Percentiles rank a stretch among this genome's conserved stretches.
phyloP scores from a whole-genome alignment of 441 rosid genomes.

The Erysimum pusillum region DNA sequence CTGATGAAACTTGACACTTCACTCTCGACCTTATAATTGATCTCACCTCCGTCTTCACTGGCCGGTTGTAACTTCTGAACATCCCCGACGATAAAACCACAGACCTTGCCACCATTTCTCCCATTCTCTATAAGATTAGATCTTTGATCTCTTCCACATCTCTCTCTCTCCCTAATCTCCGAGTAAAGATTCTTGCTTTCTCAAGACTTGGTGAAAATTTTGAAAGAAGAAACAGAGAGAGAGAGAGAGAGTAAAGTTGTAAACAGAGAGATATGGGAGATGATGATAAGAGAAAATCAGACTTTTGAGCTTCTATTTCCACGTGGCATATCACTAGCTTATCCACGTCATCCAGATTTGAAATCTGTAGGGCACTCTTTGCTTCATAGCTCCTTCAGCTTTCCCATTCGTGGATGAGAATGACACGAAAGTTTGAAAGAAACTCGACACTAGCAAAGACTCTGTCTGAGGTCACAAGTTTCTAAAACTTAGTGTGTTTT shows the following conservation, averaged over 20 bases:
- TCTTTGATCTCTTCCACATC: conserved; percentile 8
- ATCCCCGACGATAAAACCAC: conserved; percentile 19
- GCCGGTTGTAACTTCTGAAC: conserved; percentile 18
- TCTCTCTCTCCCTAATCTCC: background rate
- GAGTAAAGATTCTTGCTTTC: background rate
- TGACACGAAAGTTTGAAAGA: background rate
- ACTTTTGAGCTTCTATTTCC: background rate
- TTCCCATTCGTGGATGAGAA: conserved; percentile 6
- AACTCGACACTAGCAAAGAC: background rate
- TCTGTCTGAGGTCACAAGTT: background rate
- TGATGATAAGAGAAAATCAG: too few relatives aligned
- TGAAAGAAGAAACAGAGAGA: background rate
- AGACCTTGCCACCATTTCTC: conserved; percentile 22
- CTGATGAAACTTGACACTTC: conserved; percentile 43
- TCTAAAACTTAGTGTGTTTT: too few relatives aligned
- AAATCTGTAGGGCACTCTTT: conserved; percentile 20
- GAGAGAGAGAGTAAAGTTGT: conserved; percentile 27
- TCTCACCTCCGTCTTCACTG: conserved; percentile 28
- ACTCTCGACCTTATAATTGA: conserved; percentile 19
- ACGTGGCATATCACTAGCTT: background rate
- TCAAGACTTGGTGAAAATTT: background rate
- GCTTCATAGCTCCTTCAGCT: background rate
- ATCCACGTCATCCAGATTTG: conserved; percentile 24
- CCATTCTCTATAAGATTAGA: conserved; percentile 3
- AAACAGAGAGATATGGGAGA: too few relatives aligned